Evolutionary conservation across 352 stramenopile genomes (phyloP).

Genomic region (Phytophthora hybrid): DNA sequence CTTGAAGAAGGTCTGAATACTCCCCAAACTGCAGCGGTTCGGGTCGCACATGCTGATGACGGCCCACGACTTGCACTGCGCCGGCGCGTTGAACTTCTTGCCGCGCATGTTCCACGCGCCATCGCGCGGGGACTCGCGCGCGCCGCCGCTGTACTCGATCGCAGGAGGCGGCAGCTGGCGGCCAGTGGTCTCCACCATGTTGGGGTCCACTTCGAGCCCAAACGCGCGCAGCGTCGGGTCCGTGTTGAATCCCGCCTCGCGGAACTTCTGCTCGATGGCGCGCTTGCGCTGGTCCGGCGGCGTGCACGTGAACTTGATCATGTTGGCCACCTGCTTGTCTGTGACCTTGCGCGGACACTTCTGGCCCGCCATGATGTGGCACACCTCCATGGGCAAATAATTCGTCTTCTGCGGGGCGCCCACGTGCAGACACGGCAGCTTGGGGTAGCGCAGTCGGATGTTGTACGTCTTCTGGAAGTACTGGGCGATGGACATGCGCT

Average conservation of each 20-base stretch:
- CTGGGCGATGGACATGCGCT: slow-evolving; percentile 54
- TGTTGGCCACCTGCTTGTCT: slow-evolving; percentile 84
- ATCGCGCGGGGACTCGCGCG: slow-evolving; percentile 53
- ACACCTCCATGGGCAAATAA: slow-evolving; percentile 89
- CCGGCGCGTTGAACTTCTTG: slow-evolving; percentile 58
- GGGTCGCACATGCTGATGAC: slow-evolving; percentile 66
- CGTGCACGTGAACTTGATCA: slow-evolving; percentile 81
- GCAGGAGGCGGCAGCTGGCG: slow-evolving; percentile 56
- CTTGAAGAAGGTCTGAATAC: slow-evolving; percentile 69
- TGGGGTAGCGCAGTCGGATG: slow-evolving; percentile 66
- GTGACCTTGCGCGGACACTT: slow-evolving; percentile 81
- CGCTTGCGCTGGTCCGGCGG: slow-evolving; percentile 62
- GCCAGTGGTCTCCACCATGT: slow-evolving; percentile 61
- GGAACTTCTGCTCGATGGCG: slow-evolving; percentile 70
- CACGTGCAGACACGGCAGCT: slow-evolving; percentile 83
- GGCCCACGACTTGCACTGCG: slow-evolving; percentile 54
- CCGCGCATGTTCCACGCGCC: slow-evolving; percentile 80
- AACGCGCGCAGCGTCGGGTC: slow-evolving; percentile 68
- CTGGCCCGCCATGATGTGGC: slow-evolving; percentile 72
- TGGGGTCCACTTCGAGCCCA: slow-evolving; percentile 58
- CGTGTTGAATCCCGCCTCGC: slow-evolving; percentile 59
- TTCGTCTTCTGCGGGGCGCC: slow-evolving; percentile 77
- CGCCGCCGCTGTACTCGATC: slow-evolving; percentile 61
- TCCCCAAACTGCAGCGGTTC: slow-evolving; percentile 35
- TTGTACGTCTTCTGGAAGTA: slow-evolving; percentile 74